These are phyloP conservation scores for Ramaria sp. DNA, from an alignment of 768 basidiomycete species.

Conservation along the genomic window DNA sequence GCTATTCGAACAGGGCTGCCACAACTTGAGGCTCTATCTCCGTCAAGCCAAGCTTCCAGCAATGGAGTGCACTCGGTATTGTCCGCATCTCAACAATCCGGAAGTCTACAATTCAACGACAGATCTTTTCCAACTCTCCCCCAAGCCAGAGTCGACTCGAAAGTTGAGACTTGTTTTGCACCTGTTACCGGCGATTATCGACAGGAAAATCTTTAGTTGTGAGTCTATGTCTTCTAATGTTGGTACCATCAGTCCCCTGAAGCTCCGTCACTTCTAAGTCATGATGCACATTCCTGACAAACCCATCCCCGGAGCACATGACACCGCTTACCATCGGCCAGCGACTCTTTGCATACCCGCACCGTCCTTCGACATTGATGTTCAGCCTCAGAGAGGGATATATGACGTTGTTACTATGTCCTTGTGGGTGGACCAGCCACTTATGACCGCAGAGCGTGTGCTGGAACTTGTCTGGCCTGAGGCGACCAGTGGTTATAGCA, in stretches of 20 bases:
- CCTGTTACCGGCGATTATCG: background rate
- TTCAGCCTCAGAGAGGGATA: background rate
- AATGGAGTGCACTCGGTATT: background rate
- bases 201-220: background rate
- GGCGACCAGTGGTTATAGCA: background rate
- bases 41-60: background rate
- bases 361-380: background rate
- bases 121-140: background rate
- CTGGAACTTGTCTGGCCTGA: background rate
- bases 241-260: background rate
- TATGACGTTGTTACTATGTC: background rate
- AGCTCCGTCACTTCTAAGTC: background rate
- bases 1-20: background rate
- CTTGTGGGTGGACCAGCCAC: background rate
- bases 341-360: background rate
- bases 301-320: background rate
- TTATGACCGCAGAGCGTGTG: slow-evolving; percentile 2
- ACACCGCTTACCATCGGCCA: background rate
- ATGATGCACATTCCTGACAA: background rate
- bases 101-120: too few relatives aligned
- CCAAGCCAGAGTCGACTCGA: background rate
- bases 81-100: too few relatives aligned
- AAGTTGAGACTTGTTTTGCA: background rate
- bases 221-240: background rate
- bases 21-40: background rate